Percentiles rank a stretch among this genome's conserved stretches.
Conservation (phyloP, 208 protist species). For the Blastocrithidia nonstop region DNA sequence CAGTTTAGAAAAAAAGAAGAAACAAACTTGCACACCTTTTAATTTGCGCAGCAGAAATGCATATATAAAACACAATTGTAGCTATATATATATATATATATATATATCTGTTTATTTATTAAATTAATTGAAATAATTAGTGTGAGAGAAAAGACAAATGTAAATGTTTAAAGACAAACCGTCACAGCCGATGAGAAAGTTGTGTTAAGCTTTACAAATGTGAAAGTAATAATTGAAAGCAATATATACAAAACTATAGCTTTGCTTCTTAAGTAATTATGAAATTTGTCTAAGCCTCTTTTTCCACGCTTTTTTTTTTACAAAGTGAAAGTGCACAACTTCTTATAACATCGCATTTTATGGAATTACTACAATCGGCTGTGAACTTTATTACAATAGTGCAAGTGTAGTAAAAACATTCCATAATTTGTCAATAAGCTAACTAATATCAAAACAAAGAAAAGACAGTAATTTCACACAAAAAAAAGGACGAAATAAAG, state of each 20-base stretch:
- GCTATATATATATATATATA: slow-evolving; percentile 3
- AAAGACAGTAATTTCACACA: too few relatives aligned
- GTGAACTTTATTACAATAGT: too few relatives aligned
- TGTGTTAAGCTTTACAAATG: background rate
- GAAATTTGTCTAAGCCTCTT: background rate
- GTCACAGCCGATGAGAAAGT: background rate
- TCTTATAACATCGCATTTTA: background rate
- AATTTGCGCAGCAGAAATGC: too few relatives aligned
- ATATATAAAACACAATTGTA: too few relatives aligned
- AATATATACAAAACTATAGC: background rate
- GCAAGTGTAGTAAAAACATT: too few relatives aligned
- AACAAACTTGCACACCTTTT: too few relatives aligned
- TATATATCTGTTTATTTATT: slow-evolving; percentile 6
- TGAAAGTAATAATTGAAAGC: background rate
- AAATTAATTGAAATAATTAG: background rate
- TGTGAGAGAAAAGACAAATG: slow-evolving; percentile 5
- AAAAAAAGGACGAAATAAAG: too few relatives aligned
- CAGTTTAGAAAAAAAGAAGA: too few relatives aligned
- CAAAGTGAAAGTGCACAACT: background rate
- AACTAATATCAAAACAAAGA: too few relatives aligned
- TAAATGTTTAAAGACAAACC: slow-evolving; percentile 7
- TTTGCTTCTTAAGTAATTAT: background rate
- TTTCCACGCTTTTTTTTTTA: background rate
- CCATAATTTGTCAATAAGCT: too few relatives aligned
- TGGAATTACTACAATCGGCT: too few relatives aligned